A percentile compares a stretch with the other conserved stretches of the same genome.
phyloP scores from a whole-genome alignment of 2,329 filamentous ascomycete genomes.

The Ophiostoma novo-ulmi region DNA sequence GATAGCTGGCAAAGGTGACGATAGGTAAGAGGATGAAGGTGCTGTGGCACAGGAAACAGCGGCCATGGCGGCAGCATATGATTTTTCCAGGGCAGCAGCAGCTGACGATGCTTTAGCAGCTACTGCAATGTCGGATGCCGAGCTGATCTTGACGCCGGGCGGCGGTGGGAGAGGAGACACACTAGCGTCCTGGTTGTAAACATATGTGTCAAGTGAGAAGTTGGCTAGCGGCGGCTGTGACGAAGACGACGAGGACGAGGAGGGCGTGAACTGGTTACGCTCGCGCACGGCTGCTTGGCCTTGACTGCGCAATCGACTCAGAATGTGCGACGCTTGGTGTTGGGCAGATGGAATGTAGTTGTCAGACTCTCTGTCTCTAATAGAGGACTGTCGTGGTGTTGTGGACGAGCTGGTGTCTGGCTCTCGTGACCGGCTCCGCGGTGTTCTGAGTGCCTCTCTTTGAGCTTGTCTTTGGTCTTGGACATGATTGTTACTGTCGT shows the following conservation, averaged over 20 bases:
- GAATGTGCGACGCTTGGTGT: not conserved
- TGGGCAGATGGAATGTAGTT: not conserved
- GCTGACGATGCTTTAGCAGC: not conserved
- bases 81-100: not conserved
- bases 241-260: not conserved
- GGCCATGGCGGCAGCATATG: not conserved
- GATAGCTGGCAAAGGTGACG: not conserved
- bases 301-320: not conserved
- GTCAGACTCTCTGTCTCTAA: not conserved
- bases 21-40: not conserved
- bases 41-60: not conserved
- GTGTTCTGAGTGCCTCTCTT: not conserved
- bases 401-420: not conserved
- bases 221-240: not conserved
- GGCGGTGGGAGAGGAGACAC: slow-evolving; percentile 28
- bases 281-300: not conserved
- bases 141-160: slow-evolving; percentile 25
- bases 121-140: slow-evolving; percentile 19
- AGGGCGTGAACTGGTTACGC: not conserved
- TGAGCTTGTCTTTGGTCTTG: not conserved
- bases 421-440: slow-evolving; percentile 4
- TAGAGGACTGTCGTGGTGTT: not conserved
- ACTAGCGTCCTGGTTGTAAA: slow-evolving; percentile 30
- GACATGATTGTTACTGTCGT: not conserved
- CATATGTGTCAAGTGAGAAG: slow-evolving; percentile 29